A percentile compares a stretch with the other conserved stretches of the same genome.
phyloP scores from a whole-genome alignment of 2,329 filamentous ascomycete genomes.

The Colletotrichum lupini region DNA sequence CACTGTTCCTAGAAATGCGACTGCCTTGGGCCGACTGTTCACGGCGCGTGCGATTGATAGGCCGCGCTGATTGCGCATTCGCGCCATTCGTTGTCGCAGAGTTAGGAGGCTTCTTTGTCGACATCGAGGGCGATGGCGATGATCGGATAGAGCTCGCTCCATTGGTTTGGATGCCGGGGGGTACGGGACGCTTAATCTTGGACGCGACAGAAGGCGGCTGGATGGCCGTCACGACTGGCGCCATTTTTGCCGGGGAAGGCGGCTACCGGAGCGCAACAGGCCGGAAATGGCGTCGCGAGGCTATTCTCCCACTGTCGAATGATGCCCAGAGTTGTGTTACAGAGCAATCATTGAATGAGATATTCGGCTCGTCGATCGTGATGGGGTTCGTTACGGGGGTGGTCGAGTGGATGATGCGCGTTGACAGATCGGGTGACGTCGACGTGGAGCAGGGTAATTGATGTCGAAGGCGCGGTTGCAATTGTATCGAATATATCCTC shows the following conservation, averaged over 20 bases:
- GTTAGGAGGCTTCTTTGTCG: constrained; percentile 64
- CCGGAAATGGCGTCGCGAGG: constrained; percentile 6
- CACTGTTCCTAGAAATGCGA: constrained; percentile 62
- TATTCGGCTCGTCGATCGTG: constrained; percentile 19
- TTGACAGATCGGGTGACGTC: constrained; percentile 33
- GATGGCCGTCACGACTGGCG: constrained; percentile 63
- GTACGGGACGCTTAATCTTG: constrained; percentile 77
- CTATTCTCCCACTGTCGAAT: constrained; percentile 7
- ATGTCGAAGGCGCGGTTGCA: not conserved
- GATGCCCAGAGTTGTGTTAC: constrained; percentile 13
- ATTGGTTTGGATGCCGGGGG: constrained; percentile 75
- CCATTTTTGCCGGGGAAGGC: constrained; percentile 53
- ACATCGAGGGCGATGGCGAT: constrained; percentile 68
- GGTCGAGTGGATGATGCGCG: constrained; percentile 24
- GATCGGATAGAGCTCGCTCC: constrained; percentile 67
- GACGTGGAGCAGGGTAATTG: constrained; percentile 18
- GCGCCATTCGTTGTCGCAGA: constrained; percentile 54
- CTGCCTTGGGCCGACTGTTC: constrained; percentile 61
- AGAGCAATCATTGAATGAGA: constrained; percentile 22
- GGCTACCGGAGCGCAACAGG: constrained; percentile 24
- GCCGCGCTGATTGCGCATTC: constrained; percentile 54
- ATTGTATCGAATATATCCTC: not conserved
- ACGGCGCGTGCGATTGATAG: constrained; percentile 68
- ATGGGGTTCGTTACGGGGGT: constrained; percentile 2
- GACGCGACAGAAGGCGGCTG: constrained; percentile 54